Evolutionary conservation across 345 rosid genomes (phyloP).

Genomic region (Viola odorata): DNA sequence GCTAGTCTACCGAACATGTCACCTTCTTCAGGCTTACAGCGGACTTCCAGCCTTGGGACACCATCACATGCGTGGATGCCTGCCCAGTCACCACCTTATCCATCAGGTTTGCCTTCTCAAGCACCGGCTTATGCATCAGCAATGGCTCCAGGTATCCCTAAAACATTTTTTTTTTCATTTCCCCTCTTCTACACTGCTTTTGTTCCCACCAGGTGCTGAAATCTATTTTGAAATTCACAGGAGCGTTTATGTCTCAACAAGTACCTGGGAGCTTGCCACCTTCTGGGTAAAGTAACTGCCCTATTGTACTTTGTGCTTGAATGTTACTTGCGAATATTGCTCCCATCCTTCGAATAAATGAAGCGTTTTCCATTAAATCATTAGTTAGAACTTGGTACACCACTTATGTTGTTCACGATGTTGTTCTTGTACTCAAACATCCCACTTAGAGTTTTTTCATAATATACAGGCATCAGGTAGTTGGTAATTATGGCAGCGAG

Average conservation of each 20-base stretch:
- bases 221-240: constrained; percentile 36
- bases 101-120: constrained; percentile 41
- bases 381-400: not conserved
- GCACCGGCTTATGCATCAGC: constrained; percentile 29
- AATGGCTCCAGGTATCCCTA: constrained; percentile 54
- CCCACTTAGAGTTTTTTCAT: not conserved
- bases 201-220: not conserved
- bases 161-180: not conserved
- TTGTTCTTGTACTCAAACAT: no score
- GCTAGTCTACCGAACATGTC: constrained; percentile 52
- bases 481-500: constrained; percentile 33
- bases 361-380: not conserved
- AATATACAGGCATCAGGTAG: constrained; percentile 33
- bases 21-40: constrained; percentile 40
- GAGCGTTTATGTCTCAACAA: constrained; percentile 50
- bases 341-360: not conserved
- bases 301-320: not conserved
- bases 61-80: constrained; percentile 45
- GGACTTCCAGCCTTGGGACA: constrained; percentile 39
- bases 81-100: constrained; percentile 36
- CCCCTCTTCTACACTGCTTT: not conserved
- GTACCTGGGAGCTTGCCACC: constrained; percentile 40
- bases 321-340: not conserved
- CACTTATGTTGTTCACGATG: not conserved
- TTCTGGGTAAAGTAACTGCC: constrained; percentile 40